Conservation (phyloP, 352 stramenopile species). For the Poterioochromonas sp. region DNA sequence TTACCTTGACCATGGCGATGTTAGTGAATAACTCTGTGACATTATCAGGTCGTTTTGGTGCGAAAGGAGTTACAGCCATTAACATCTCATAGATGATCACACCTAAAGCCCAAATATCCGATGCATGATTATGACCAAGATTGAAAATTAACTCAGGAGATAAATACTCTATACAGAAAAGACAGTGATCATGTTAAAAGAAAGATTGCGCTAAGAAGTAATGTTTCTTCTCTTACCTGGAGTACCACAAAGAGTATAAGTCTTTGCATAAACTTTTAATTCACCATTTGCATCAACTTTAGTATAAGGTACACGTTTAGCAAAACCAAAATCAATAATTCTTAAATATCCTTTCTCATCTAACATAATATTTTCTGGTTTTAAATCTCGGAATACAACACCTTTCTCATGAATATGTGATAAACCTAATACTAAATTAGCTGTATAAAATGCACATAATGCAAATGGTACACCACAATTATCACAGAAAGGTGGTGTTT, state of each 20-base stretch:
- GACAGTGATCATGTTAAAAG: background rate
- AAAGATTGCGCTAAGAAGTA: background rate
- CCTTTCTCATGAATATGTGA: slow-evolving; percentile 42
- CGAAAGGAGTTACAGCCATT: slow-evolving; percentile 16
- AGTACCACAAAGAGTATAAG: slow-evolving; percentile 47
- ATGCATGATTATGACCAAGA: slow-evolving; percentile 68
- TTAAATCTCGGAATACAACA: slow-evolving; percentile 43
- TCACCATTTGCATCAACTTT: slow-evolving; percentile 43
- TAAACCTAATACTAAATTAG: slow-evolving; percentile 39
- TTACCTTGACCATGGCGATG: slow-evolving; percentile 25
- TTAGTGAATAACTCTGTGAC: slow-evolving; percentile 30
- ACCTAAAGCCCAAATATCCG: slow-evolving; percentile 77
- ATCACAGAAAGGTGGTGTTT: slow-evolving; percentile 29
- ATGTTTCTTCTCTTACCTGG: slow-evolving; percentile 29
- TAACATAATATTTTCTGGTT: slow-evolving; percentile 80
- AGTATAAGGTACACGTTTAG: slow-evolving; percentile 60
- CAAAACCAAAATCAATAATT: slow-evolving; percentile 81
- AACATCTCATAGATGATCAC: slow-evolving; percentile 57
- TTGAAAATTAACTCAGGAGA: slow-evolving; percentile 73
- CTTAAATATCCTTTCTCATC: slow-evolving; percentile 77
- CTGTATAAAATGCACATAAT: slow-evolving; percentile 40
- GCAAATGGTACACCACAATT: slow-evolving; percentile 15
- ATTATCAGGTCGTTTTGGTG: slow-evolving; percentile 22
- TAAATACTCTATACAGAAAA: slow-evolving; percentile 56
- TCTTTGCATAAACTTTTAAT: slow-evolving; percentile 43